Base-by-base conservation (phyloP, 2,329 filamentous ascomycete species). In the Mollisiaceae sp. region DNA sequence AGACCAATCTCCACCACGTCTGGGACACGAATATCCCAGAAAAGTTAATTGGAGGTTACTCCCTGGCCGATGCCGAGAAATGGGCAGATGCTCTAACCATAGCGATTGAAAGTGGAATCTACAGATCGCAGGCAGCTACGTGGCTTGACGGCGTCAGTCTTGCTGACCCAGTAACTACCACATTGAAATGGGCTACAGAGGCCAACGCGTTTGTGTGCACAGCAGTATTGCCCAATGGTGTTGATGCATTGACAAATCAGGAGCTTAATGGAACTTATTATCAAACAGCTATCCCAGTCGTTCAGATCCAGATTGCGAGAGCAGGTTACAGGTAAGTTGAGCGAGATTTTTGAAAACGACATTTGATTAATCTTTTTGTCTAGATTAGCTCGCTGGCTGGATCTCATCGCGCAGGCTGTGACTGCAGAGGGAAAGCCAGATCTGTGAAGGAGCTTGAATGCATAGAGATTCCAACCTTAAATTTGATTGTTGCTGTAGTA, bases 11-110 rank as follows among this genome's bases (percentile, higher is more conserved):
- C 50, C 91, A 93, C 73, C 83, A 89, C 65, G 85, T 92, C 18
- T 93, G 90, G 50, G 91, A 93, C 74, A 86, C 84, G 61, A 85
- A 84, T 70, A 92, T 92, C 67, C 83, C 86, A 0, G 88, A 91
- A 78, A 85, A 88, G 73, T 78, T 86, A 72, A 79, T 89, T 1
- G 88, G 88, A 2, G 85, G 82, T n/a, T 85, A 73, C 76, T 80
- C 77, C 76, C 83, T 76, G 0, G 75, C 77, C 5, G 78, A 82
- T 55, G 87, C 86, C 1, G 75, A 79, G 59, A 75, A 74, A 50
- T 91, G 88, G 85, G 85, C 88, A 1, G 78, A 79, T n/a, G 77
- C 81, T 62, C 81, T 92, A 24, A 81, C 82, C 8, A 70, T 75
- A 0, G 81, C 84, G 70, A 88, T 91, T 66, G 79, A 78, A 58